phyloP scores from a whole-genome alignment of 345 rosid genomes.

The Salix dunnii region DNA sequence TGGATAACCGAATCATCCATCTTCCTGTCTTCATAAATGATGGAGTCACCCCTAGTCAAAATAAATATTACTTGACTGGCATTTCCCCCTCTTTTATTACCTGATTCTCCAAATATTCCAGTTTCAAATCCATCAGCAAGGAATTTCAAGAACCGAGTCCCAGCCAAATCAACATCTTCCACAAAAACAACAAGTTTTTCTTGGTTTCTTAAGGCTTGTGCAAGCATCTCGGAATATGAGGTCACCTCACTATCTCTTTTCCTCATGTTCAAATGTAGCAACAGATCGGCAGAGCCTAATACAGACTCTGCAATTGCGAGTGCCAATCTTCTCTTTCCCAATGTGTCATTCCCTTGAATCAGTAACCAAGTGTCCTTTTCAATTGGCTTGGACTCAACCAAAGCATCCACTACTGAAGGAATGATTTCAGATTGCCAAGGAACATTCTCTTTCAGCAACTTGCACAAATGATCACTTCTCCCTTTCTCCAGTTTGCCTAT shows the following conservation, averaged over 20 bases:
- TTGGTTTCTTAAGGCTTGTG: constrained; percentile 22
- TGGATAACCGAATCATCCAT: constrained; percentile 39
- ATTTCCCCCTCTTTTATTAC: constrained; percentile 11
- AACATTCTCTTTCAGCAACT: constrained; percentile 53
- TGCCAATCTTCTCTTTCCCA: constrained; percentile 75
- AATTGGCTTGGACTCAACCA: constrained; percentile 33
- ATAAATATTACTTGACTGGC: constrained; percentile 45
- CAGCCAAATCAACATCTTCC: constrained; percentile 62
- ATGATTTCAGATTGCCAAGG: constrained; percentile 69
- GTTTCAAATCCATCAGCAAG: constrained; percentile 48
- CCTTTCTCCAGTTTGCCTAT: constrained; percentile 32
- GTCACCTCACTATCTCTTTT: constrained; percentile 24
- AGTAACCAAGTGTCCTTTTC: constrained; percentile 52
- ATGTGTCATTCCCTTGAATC: constrained; percentile 60
- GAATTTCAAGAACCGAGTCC: constrained; percentile 39
- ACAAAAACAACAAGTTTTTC: constrained; percentile 51
- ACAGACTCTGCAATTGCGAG: constrained; percentile 53
- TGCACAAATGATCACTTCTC: constrained; percentile 27
- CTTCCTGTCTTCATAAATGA: constrained; percentile 13
- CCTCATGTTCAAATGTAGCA: constrained; percentile 45
- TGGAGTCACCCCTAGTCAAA: constrained; percentile 43
- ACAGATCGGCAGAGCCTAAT: constrained; percentile 47
- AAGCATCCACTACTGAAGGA: constrained; percentile 45
- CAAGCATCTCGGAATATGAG: constrained; percentile 35
- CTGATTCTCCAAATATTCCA: constrained; percentile 31